A percentile compares a stretch with the other conserved stretches of the same genome.
These are phyloP conservation scores for Lactarius evosmus DNA, from an alignment of 768 basidiomycete genomes.

Conservation along the genomic window DNA sequence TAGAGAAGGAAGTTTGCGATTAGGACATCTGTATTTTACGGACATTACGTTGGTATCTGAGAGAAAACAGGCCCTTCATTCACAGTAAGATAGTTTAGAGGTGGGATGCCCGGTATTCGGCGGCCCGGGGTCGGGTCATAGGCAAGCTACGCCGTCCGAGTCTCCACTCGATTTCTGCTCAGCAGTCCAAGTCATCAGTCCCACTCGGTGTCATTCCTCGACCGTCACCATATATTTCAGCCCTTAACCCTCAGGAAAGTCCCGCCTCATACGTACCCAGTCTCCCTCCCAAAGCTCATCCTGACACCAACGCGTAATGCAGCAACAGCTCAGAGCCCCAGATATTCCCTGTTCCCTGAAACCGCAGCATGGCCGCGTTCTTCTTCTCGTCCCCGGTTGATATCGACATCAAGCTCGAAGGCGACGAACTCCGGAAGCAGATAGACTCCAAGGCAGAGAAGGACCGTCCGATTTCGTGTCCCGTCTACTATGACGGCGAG, in stretches of 20 bases:
- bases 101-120: neutral
- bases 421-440: conserved; percentile 83
- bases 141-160: neutral
- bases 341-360: neutral
- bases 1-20: neutral
- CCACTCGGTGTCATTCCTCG: neutral
- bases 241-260: neutral
- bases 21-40: neutral
- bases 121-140: neutral
- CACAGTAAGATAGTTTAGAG: no score
- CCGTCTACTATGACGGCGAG: conserved; percentile 95
- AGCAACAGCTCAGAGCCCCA: neutral
- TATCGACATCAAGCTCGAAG: conserved; percentile 83
- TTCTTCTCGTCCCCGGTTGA: conserved; percentile 93
- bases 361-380: conserved; percentile 69
- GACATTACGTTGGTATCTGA: no score
- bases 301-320: neutral
- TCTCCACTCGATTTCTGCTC: neutral
- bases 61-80: no score
- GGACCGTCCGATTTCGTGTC: conserved; percentile 79
- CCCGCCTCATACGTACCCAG: neutral
- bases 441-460: conserved; percentile 90
- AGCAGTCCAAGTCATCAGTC: neutral
- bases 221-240: neutral
- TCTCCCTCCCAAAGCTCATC: neutral